Base-by-base conservation (phyloP, 1,284 basidiomycete species). In the Sporisorium exsertum region DNA sequence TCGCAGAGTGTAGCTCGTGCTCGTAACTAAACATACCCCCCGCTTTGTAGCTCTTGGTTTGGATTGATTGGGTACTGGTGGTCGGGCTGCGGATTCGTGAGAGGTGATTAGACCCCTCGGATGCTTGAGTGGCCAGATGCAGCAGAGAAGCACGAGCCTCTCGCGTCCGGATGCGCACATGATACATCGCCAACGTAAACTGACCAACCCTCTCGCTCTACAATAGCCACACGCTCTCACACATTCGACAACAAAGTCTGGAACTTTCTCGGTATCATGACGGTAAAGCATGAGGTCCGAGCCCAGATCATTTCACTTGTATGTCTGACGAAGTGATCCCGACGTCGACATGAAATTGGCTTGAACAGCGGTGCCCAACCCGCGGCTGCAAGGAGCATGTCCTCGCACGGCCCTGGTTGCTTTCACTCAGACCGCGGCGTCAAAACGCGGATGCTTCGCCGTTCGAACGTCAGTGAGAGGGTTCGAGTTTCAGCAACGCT, bases 21-120 rank as follows among this genome's bases (percentile, higher is more conserved):
- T 26, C n/a, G 2, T 5, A 15, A 33, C n/a, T 8, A 45, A 20
- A 20, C 35, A 58, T 57, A 57, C 55, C 55, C 55, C 12, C 35
- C 35, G 5, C 5, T 43, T n/a, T 43, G 18, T n/a, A 9, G 15
- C 8, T 40, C 8, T 40, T 16, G 15, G 40, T 7, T 13, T 43
- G 40, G 15, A n/a, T 18, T n/a, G 15, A n/a, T 43, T 37, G 35
- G 3, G 35, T 10, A 13, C 35, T 18, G 37, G 5, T 13, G 18
- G n/a, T 32, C 29, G 10, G 29, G 10, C 29, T 10, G 35, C 35
- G 35, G 35, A 40, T 18, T 5, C 4, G 37, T 40, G 15, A 40
- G 40, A 1, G n/a, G 37, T 18, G 37, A 4, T 40, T 3, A 18
- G 37, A 40, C 37, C 37, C 8, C 3, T 15, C 3, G 9, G 18